phyloP scores from a whole-genome alignment of 768 basidiomycete genomes.

The Tulasnella sp. region DNA sequence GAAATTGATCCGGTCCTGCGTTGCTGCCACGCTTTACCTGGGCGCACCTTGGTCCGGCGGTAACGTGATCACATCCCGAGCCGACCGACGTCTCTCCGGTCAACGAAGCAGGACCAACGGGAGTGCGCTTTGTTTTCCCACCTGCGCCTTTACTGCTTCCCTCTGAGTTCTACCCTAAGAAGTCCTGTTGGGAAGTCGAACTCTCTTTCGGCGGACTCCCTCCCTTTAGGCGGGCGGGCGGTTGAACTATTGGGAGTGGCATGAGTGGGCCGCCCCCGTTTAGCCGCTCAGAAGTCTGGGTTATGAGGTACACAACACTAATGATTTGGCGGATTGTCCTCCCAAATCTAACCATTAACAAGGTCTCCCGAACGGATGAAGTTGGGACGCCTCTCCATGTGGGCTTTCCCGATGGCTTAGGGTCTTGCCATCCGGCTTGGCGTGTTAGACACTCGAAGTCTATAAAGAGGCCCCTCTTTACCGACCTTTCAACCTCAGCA shows the following conservation, averaged over 20 bases:
- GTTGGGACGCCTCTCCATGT: background rate
- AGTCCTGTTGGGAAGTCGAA: background rate
- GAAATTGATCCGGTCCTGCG: no score
- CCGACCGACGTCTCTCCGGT: background rate
- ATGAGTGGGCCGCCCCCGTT: no score
- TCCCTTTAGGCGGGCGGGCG: background rate
- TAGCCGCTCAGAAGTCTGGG: background rate
- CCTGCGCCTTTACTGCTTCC: conserved; percentile 7
- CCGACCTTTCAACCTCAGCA: background rate
- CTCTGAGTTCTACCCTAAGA: conserved; percentile 8
- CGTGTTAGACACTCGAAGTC: background rate
- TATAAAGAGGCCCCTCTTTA: background rate
- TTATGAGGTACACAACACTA: no score
- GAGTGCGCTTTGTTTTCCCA: background rate
- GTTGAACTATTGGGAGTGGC: background rate
- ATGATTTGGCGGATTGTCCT: no score
- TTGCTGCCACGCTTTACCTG: no score
- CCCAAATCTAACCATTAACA: background rate
- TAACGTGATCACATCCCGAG: background rate
- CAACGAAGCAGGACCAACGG: background rate
- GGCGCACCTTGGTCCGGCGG: background rate
- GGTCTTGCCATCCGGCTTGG: background rate
- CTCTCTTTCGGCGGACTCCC: background rate
- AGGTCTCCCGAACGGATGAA: background rate
- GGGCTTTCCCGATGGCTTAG: background rate